phyloP scores from a whole-genome alignment of 2,329 filamentous ascomycete species.

The Alternaria burnsii region DNA sequence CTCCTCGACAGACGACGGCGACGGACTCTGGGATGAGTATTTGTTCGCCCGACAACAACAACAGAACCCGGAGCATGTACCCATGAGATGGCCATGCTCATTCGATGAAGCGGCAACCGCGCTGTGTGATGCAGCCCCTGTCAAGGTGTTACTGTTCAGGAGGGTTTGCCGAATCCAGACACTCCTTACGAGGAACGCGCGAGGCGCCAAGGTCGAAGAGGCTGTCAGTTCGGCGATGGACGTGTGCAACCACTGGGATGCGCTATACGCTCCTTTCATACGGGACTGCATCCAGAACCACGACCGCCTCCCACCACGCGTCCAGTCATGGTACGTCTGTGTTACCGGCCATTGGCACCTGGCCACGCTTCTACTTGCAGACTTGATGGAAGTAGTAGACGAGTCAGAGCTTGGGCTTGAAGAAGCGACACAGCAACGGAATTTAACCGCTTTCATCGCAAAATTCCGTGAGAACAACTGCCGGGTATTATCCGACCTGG shows the following conservation, averaged over 20 bases:
- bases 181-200: constrained; percentile 54
- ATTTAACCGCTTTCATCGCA: constrained; percentile 46
- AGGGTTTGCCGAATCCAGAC: constrained; percentile 65
- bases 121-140: constrained; percentile 63
- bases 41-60: constrained; percentile 46
- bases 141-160: constrained; percentile 68
- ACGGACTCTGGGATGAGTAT: constrained; percentile 52
- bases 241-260: constrained; percentile 65
- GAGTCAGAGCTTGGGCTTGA: constrained; percentile 40
- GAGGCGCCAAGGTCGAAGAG: constrained; percentile 56
- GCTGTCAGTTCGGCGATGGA: constrained; percentile 58
- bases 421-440: constrained; percentile 35
- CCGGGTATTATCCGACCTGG: constrained; percentile 59
- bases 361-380: constrained; percentile 63
- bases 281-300: constrained; percentile 61
- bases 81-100: constrained; percentile 63
- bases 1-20: constrained; percentile 12
- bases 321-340: constrained; percentile 69
- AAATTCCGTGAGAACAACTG: constrained; percentile 57
- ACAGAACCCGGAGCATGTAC: constrained; percentile 22
- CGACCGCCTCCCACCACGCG: constrained; percentile 59
- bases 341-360: constrained; percentile 67
- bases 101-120: constrained; percentile 61
- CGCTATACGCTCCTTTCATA: constrained; percentile 62
- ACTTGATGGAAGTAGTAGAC: constrained; percentile 63